Evolutionary conservation across 2,329 filamentous ascomycete genomes (phyloP), one percentile per base, ranked within the genome.

Genomic region (Hypoxylon sp.): DNA sequence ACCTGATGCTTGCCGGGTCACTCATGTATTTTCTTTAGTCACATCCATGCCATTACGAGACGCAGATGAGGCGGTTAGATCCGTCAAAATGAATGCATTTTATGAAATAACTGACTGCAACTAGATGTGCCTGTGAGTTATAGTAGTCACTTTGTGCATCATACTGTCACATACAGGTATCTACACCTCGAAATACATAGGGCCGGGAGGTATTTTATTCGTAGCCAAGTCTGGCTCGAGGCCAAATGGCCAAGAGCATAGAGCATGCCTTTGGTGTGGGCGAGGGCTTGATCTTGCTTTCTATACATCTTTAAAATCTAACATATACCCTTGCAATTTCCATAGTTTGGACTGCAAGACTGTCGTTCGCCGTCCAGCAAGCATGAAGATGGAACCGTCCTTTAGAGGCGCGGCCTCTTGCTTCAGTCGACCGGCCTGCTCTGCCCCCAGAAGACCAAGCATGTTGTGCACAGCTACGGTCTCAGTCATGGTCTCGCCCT

Each of bases 261-360:
- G n/a, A n/a, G n/a, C n/a, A n/a, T n/a, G n/a, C n/a, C n/a, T n/a
- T n/a, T n/a, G n/a, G n/a, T n/a, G n/a, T n/a, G n/a, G n/a, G n/a
- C n/a, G n/a, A n/a, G n/a, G n/a, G n/a, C n/a, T n/a, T n/a, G n/a
- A 17, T 35, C 17, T 35, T 10, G 27, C 6, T 15, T 17, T 35
- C 9, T 8, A 35, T 35, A 35, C 17, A 7, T 48, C 27, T 48
- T 24, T 54, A 61, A 65, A 67, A 41, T 70, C 64, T 10, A 62
- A 59, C 27, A 85, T 42, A 64, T 83, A 88, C 1, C 83, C 83
- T 58, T 87, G 81, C 7, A 88, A 68, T 59, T 79, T 82, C 85
- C 85, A 88, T 6, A 88, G 73, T 49, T 78, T 74, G 51, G 79
- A 54, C 69, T 85, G 81, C 41, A 85, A 45, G 11, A 75, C 69